Conservation (phyloP, 805 yeast genomes). For the Danielia reshetovae region DNA sequence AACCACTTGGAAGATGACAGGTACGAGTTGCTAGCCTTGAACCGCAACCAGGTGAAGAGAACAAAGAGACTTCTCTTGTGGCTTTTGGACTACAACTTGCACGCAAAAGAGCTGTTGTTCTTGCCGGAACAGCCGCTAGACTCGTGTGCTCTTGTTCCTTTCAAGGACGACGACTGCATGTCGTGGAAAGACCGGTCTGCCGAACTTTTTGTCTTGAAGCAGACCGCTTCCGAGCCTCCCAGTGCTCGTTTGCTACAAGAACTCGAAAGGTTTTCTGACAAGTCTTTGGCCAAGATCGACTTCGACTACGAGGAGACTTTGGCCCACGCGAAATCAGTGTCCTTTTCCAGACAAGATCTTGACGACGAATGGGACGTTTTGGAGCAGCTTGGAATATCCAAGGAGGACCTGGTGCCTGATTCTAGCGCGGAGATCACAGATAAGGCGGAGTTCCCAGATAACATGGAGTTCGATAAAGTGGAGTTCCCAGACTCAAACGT, state of each 20-base stretch:
- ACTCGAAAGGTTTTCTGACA: slow-evolving; percentile 7
- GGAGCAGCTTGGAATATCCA: slow-evolving; percentile 4
- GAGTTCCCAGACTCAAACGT: neutral
- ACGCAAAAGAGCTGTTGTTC: slow-evolving; percentile 16
- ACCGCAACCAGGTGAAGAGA: slow-evolving; percentile 25
- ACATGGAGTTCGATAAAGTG: neutral
- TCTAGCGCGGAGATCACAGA: neutral
- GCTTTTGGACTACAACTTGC: slow-evolving; percentile 33
- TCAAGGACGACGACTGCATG: slow-evolving; percentile 27
- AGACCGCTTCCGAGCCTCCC: slow-evolving; percentile 2
- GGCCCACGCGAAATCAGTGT: slow-evolving; percentile 3
- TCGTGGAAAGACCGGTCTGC: slow-evolving; percentile 28
- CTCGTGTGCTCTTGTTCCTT: slow-evolving; percentile 19
- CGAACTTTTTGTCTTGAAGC: slow-evolving; percentile 14
- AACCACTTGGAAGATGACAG: slow-evolving; percentile 21
- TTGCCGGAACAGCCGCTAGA: slow-evolving; percentile 15
- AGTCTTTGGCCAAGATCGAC: slow-evolving; percentile 2
- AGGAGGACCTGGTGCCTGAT: neutral
- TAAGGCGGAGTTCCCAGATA: neutral
- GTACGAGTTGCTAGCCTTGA: slow-evolving; percentile 30
- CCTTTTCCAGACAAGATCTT: slow-evolving; percentile 14
- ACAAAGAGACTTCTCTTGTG: slow-evolving; percentile 38
- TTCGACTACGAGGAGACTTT: slow-evolving; percentile 1
- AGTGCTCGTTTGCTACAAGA: slow-evolving; percentile 7
- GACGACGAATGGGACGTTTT: slow-evolving; percentile 3